A percentile compares a stretch with the other conserved stretches of the same genome.
These are phyloP conservation scores for Arachnopeziza araneosa DNA, from an alignment of 2,329 filamentous ascomycete species.

Conservation along the genomic window DNA sequence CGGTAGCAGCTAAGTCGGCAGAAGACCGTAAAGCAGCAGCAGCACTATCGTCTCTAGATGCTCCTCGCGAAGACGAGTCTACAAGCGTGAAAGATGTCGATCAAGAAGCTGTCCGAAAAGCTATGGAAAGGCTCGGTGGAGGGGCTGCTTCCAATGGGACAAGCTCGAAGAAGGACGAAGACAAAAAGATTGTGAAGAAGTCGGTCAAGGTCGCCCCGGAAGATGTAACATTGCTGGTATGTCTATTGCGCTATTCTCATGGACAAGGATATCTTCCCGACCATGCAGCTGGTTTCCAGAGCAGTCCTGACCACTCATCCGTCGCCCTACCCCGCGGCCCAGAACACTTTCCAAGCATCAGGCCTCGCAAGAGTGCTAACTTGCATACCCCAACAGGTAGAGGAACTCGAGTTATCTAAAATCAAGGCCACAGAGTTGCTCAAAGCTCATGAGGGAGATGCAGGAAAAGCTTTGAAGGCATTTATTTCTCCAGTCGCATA, in stretches of 20 bases:
- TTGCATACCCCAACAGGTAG: slow-evolving; percentile 42
- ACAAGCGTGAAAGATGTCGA: slow-evolving; percentile 44
- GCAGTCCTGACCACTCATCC: background rate
- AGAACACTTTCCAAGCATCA: background rate
- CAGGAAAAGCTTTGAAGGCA: slow-evolving; percentile 59
- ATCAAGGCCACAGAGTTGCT: slow-evolving; percentile 69
- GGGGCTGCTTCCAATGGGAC: slow-evolving; percentile 26
- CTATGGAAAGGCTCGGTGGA: slow-evolving; percentile 58
- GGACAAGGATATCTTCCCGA: background rate
- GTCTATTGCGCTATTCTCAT: slow-evolving; percentile 25
- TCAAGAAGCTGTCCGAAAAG: slow-evolving; percentile 67
- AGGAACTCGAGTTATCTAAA: slow-evolving; percentile 68
- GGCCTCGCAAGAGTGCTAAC: slow-evolving; percentile 10
- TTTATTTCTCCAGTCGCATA: slow-evolving; percentile 38
- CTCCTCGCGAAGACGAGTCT: slow-evolving; percentile 41
- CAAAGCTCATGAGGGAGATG: slow-evolving; percentile 64
- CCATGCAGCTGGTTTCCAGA: background rate
- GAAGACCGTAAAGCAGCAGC: slow-evolving; percentile 74
- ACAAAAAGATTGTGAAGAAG: slow-evolving; percentile 50
- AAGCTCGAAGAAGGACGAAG: slow-evolving; percentile 38
- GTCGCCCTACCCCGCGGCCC: background rate
- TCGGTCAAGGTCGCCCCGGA: slow-evolving; percentile 66
- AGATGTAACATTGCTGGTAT: slow-evolving; percentile 64
- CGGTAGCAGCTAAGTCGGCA: slow-evolving; percentile 52
- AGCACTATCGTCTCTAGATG: slow-evolving; percentile 65